phyloP scores from a whole-genome alignment of 2,329 filamentous ascomycete genomes.

The Boeremia exigua region DNA sequence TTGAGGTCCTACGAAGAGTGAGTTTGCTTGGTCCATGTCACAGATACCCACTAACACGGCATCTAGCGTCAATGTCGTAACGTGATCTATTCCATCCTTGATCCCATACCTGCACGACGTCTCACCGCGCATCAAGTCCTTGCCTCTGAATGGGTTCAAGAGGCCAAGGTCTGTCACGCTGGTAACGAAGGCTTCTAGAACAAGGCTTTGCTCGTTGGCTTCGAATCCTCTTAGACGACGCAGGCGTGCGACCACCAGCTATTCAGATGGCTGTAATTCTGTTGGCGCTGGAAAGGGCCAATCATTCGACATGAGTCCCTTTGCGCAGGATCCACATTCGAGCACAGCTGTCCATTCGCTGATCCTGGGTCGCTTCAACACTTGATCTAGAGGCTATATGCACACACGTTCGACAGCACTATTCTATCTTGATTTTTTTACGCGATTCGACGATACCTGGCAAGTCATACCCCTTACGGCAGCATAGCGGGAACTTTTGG shows the following conservation, averaged over 20 bases:
- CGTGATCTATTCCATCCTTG: conserved; percentile 97
- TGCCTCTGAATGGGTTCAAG: conserved; percentile 97
- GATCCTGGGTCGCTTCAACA: conserved; percentile 19
- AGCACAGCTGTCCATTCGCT: conserved; percentile 5
- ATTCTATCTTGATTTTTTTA: conserved; percentile 33
- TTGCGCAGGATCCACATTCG: conserved; percentile 16
- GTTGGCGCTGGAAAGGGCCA: conserved; percentile 17
- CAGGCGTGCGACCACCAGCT: conserved; percentile 17
- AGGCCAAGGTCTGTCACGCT: conserved; percentile 96
- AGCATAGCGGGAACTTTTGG: conserved; percentile 44
- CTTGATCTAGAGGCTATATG: conserved; percentile 30
- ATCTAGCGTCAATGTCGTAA: conserved; percentile 91
- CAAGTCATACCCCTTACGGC: conserved; percentile 48
- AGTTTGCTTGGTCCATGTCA: conserved; percentile 49
- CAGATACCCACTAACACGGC: conserved; percentile 23
- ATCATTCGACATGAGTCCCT: conserved; percentile 14
- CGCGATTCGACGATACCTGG: conserved; percentile 40
- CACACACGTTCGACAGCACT: conserved; percentile 25
- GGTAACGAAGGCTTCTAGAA: conserved; percentile 89
- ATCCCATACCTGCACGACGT: conserved; percentile 89
- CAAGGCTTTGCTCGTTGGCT: conserved; percentile 11
- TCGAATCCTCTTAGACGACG: conserved; percentile 22
- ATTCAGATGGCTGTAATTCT: background rate
- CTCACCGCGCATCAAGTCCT: conserved; percentile 96
- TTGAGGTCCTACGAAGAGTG: conserved; percentile 93